Percentiles rank a stretch among this genome's conserved stretches.
These are phyloP conservation scores for Cryptococcus sp. DNA, from an alignment of 1,284 basidiomycete genomes.

Conservation along the genomic window DNA sequence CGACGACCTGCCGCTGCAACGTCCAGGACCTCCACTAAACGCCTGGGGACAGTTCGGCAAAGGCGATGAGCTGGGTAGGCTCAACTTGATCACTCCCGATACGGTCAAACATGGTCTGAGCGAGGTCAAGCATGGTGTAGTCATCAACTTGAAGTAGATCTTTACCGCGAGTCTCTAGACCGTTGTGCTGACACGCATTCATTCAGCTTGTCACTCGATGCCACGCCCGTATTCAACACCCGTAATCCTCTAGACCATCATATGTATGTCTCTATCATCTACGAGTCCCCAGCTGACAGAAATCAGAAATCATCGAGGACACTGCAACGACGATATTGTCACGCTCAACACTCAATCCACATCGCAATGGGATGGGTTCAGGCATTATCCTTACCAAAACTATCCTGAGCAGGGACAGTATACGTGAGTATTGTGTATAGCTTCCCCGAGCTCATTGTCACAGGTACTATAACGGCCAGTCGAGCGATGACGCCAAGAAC, in stretches of 20 bases:
- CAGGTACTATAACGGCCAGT: slow-evolving; percentile 22
- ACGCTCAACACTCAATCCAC: slow-evolving; percentile 51
- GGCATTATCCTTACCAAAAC: slow-evolving; percentile 46
- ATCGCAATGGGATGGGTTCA: slow-evolving; percentile 54
- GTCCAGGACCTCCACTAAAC: slow-evolving; percentile 36
- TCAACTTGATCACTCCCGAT: slow-evolving; percentile 39
- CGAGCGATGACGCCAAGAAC: slow-evolving; percentile 24
- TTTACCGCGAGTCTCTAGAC: neutral
- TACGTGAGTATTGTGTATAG: slow-evolving; percentile 8
- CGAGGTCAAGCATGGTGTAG: neutral
- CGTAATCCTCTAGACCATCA: slow-evolving; percentile 8
- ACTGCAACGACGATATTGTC: slow-evolving; percentile 42
- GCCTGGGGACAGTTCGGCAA: slow-evolving; percentile 39
- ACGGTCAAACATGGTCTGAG: slow-evolving; percentile 15
- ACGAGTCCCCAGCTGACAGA: too few relatives aligned
- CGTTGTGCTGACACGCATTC: too few relatives aligned
- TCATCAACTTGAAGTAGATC: too few relatives aligned
- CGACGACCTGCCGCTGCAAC: slow-evolving; percentile 7
- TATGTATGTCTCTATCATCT: neutral
- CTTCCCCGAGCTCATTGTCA: neutral
- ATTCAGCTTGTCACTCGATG: slow-evolving; percentile 15
- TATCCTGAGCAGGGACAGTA: slow-evolving; percentile 28
- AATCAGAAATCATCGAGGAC: slow-evolving; percentile 7
- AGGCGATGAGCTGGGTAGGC: slow-evolving; percentile 35
- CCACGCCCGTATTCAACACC: slow-evolving; percentile 10